These are phyloP conservation scores for Aspergillus sp. DNA, from an alignment of 2,329 filamentous ascomycete genomes.

Conservation along the genomic window DNA sequence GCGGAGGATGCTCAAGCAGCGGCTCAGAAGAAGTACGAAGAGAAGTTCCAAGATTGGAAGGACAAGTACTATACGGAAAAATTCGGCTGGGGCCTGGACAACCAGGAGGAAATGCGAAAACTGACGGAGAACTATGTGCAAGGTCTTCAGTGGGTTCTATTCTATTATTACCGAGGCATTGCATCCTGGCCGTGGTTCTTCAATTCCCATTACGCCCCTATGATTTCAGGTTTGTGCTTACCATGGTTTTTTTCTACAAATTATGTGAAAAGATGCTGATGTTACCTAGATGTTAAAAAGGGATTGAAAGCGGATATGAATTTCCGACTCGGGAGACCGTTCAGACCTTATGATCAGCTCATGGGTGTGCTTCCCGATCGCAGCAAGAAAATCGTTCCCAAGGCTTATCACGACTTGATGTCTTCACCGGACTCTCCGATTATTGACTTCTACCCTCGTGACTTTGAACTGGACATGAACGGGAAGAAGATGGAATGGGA, in stretches of 20 bases:
- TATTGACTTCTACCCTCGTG: conserved; percentile 94
- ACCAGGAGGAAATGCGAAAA: conserved; percentile 75
- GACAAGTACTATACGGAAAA: conserved; percentile 89
- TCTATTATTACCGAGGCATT: conserved; percentile 96
- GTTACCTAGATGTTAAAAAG: conserved; percentile 71
- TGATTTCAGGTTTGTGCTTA: conserved; percentile 75
- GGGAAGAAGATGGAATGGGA: conserved; percentile 99
- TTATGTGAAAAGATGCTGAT: conserved; percentile 22
- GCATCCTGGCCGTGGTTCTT: conserved; percentile 99
- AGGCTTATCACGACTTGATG: conserved; percentile 88
- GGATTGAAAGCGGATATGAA: conserved; percentile 84
- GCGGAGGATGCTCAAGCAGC: conserved; percentile 75
- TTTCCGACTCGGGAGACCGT: conserved; percentile 92
- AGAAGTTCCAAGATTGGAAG: conserved; percentile 92
- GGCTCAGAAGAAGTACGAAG: conserved; percentile 81
- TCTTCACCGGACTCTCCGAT: conserved; percentile 87
- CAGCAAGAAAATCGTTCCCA: conserved; percentile 93
- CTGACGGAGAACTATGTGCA: conserved; percentile 96
- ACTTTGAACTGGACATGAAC: conserved; percentile 98
- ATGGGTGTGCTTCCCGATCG: conserved; percentile 98
- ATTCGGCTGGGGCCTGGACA: conserved; percentile 82
- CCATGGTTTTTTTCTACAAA: neutral
- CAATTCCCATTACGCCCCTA: conserved; percentile 91
- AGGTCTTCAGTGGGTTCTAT: conserved; percentile 95
- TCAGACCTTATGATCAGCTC: conserved; percentile 90